Base-by-base conservation (phyloP, 2,329 filamentous ascomycete species). In the Aspergillus puulaauensis region DNA sequence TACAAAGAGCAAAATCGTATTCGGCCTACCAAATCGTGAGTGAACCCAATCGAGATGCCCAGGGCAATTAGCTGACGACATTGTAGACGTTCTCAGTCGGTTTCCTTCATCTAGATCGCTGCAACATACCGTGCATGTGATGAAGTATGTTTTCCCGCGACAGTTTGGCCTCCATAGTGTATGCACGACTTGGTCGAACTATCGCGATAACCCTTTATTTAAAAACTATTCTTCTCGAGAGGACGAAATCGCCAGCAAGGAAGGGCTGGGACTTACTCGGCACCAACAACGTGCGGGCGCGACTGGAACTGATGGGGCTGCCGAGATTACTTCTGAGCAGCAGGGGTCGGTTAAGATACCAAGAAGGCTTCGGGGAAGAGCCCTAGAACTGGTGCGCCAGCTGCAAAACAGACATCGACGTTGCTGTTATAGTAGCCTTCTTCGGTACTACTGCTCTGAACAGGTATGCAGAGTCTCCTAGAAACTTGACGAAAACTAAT, bases 91-190 rank as follows among this genome's bases (percentile, higher is more conserved):
- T 2, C 74, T 98, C 23, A 96, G 95, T 69, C 86, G 91, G 21
- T 89, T 82, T 62, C 75, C 81, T 9, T 64, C 65, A 3, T 57
- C 37, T 67, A 82, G 66, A 59, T 73, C 41, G 61, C 67, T 78
- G 1, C 68, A 74, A 12, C 83, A 88, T 61, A 90, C 86, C 0
- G 69, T 86, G 11, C 90, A 89, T 64, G 75, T 96, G 19, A 85
- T 96, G 83, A 95, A 93, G 80, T 93, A 98, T 73, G 87, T 99
- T 1, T 99, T 99, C 66, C 95, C 95, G 33, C 83, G 88, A 11
- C 93, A 98, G 68, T 98, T 96, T 68, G 85, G 86, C 14, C 78
- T 99, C 3, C 91, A 96, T 69, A 99, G 98, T 73, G 91, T 89
- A n/a, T 97, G 98, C 70, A 91, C 87, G 0, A 90, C 87, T 5